Conservation (phyloP, 2,329 filamentous ascomycete species). For the Alternaria panax region DNA sequence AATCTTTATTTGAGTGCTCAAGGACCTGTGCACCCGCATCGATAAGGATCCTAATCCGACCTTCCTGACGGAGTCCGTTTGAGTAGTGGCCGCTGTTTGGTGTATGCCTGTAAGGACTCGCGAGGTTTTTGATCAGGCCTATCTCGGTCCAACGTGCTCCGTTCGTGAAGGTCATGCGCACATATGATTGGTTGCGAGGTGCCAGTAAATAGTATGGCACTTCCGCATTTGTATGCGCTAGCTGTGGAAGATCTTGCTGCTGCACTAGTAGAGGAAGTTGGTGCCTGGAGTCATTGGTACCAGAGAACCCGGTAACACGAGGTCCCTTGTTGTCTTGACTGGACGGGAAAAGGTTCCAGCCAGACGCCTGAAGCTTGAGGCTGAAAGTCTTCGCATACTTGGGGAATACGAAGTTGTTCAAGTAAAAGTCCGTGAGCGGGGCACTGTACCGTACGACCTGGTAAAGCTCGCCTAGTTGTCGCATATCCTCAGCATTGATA, state of each 20-base stretch:
- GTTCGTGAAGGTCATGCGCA: constrained; percentile 41
- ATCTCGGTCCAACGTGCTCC: constrained; percentile 55
- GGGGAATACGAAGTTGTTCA: constrained; percentile 71
- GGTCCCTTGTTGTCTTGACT: constrained; percentile 14
- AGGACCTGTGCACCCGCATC: constrained; percentile 71
- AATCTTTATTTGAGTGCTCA: constrained; percentile 63
- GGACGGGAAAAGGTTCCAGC: constrained; percentile 70
- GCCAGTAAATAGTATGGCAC: constrained; percentile 67
- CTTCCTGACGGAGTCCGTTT: not conserved
- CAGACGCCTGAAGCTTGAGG: constrained; percentile 68
- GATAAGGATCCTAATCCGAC: constrained; percentile 63
- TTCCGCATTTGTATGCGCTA: constrained; percentile 69
- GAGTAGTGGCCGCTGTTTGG: not conserved
- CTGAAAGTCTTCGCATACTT: constrained; percentile 70
- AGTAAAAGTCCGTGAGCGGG: constrained; percentile 67
- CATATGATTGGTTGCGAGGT: constrained; percentile 59
- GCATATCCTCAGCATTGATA: constrained; percentile 66
- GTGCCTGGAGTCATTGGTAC: constrained; percentile 70
- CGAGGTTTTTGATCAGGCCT: constrained; percentile 55
- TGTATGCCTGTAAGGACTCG: not conserved
- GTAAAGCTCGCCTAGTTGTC: constrained; percentile 57
- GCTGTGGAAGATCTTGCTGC: constrained; percentile 65
- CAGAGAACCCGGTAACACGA: constrained; percentile 72
- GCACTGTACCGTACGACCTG: constrained; percentile 55
- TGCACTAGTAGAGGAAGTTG: constrained; percentile 68